Base-by-base conservation (phyloP, 495 filamentous ascomycete genomes). In the Rusavskia elegans region DNA sequence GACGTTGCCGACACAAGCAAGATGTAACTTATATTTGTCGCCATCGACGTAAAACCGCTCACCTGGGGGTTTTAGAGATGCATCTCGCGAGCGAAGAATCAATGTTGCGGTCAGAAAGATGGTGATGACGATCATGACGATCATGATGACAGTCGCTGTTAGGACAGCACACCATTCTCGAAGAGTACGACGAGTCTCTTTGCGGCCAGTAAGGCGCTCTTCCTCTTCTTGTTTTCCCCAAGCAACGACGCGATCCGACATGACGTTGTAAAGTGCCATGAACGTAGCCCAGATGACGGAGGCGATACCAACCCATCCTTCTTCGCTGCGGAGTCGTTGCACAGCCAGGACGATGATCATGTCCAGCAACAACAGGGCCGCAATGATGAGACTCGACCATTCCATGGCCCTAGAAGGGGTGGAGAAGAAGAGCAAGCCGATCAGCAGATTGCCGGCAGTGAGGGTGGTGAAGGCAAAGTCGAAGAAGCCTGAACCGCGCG, bases 211-310 rank as follows among this genome's bases (percentile, higher is more conserved):
- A 13, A 98, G 71, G 16, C 92, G 77, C 59, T 93, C 82, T 65
- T 98, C 92, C 61, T 98, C 92, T 56, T 95, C 85, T 0, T 68
- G 70, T 64, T 96, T 96, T 23, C 90, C 92, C 81, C 87, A 93
- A 49, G 81, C 74, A 14, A 98, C 92, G 8, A 84, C 73, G n/a
- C 83, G 70, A 61, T 81, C 81, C 49, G 74, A 73, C 8, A 75
- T 50, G 49, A 83, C 68, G 54, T 74, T 79, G 74, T 81, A 88
- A 42, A 74, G 53, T 23, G 74, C 69, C 27, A 89, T 80, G 25
- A 82, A 41, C 9, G 73, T 70, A 37, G 80, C 80, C 86, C 89
- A 95, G 39, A 87, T 64, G 3, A 92, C 83, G 21, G 83, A 87
- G 7, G 77, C 85, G 50, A 92, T 85, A 6, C 92, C 92, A 5